phyloP scores from a whole-genome alignment of 345 rosid genomes.

The Populus nigra region DNA sequence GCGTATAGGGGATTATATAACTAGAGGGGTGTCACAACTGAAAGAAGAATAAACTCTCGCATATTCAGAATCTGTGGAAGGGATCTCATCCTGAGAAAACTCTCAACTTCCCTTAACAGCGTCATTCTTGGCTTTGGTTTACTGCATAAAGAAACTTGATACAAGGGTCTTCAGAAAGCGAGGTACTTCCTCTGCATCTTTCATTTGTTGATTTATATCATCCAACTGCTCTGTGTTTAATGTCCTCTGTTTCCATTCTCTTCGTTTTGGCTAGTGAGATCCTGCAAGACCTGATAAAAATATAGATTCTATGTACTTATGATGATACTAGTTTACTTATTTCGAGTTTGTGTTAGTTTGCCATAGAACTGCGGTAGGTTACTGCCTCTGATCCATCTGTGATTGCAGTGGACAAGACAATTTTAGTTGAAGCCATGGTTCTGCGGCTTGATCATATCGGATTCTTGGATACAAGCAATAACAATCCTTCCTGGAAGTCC shows the following conservation, averaged over 20 bases:
- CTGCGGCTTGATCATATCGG: slow-evolving; percentile 58
- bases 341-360: background rate
- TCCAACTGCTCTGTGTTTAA: background rate
- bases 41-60: background rate
- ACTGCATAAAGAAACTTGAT: background rate
- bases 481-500: slow-evolving; percentile 63
- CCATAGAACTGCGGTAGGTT: slow-evolving; percentile 22
- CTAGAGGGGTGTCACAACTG: background rate
- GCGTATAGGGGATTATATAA: background rate
- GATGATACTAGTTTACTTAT: background rate
- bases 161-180: slow-evolving; percentile 1
- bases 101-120: background rate
- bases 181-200: background rate
- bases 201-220: background rate
- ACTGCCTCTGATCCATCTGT: slow-evolving; percentile 58
- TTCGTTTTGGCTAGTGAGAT: background rate
- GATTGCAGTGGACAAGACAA: slow-evolving; percentile 59
- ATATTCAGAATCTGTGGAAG: background rate
- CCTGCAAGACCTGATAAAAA: background rate
- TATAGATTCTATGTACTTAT: background rate
- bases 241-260: background rate
- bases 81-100: background rate
- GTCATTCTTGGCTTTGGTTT: background rate
- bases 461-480: slow-evolving; percentile 42
- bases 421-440: slow-evolving; percentile 64